A percentile compares a stretch with the other conserved stretches of the same genome.
Conservation (phyloP, 1,139 yeast genomes). For the Cylindricascospora bacillispora region DNA sequence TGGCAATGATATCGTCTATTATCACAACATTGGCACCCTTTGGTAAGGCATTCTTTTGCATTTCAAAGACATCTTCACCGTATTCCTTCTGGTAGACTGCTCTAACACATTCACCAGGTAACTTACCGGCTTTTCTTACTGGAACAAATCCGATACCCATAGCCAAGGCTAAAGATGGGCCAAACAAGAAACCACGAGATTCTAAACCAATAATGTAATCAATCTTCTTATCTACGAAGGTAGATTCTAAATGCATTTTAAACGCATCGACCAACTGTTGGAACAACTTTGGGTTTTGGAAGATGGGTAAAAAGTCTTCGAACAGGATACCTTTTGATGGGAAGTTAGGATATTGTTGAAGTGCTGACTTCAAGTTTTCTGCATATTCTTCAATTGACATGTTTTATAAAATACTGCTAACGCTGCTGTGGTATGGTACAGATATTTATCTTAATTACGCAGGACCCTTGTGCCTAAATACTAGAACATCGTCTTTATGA, state of each 20-base stretch:
- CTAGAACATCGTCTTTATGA: too few relatives aligned
- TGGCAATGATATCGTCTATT: conserved; percentile 94
- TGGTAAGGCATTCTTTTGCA: conserved; percentile 74
- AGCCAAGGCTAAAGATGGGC: conserved; percentile 87
- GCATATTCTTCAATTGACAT: conserved; percentile 34
- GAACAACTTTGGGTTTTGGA: conserved; percentile 69
- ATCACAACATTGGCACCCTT: conserved; percentile 69
- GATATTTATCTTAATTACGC: too few relatives aligned
- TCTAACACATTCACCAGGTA: conserved; percentile 70
- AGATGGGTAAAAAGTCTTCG: conserved; percentile 92
- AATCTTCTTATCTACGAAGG: conserved; percentile 41
- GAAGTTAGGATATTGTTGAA: conserved; percentile 83
- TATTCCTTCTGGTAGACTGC: conserved; percentile 85
- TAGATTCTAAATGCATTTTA: conserved; percentile 54
- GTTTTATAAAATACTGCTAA: too few relatives aligned
- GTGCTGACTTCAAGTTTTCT: conserved; percentile 46
- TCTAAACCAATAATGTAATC: conserved; percentile 92
- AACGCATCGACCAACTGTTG: conserved; percentile 72
- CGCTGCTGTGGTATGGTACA: too few relatives aligned
- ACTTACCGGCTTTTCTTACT: conserved; percentile 86
- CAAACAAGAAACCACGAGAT: conserved; percentile 93
- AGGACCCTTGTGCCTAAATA: too few relatives aligned
- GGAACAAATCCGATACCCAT: conserved; percentile 88
- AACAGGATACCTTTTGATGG: conserved; percentile 87
- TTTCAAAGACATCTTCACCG: conserved; percentile 79